These are phyloP conservation scores for Apiospora arundinis DNA, from an alignment of 2,329 filamentous ascomycete species.

Conservation along the genomic window DNA sequence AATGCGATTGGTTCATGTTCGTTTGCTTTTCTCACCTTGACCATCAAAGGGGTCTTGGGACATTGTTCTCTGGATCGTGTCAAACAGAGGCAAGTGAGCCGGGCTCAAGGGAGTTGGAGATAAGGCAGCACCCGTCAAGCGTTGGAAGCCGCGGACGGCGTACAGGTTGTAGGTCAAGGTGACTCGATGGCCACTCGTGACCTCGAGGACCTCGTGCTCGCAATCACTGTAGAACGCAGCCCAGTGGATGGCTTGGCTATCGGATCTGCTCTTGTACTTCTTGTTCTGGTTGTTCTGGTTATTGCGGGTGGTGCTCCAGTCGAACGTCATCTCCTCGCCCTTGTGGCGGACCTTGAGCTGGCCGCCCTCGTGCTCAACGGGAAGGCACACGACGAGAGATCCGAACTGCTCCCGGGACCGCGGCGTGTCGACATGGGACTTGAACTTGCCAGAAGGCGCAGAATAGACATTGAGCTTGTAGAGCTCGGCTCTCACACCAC, in stretches of 20 bases:
- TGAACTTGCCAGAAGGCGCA: conserved; percentile 56
- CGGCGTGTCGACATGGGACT: conserved; percentile 60
- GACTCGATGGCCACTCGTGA: conserved; percentile 58
- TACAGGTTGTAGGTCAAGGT: conserved; percentile 68
- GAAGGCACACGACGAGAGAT: conserved; percentile 60
- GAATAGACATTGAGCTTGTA: conserved; percentile 66
- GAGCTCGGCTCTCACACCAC: conserved; percentile 56
- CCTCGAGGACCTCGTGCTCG: conserved; percentile 57
- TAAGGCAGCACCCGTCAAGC: conserved; percentile 9
- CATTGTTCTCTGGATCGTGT: conserved; percentile 2
- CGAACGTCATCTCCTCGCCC: conserved; percentile 43
- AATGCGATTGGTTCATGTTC: neutral
- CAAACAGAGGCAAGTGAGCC: conserved; percentile 21
- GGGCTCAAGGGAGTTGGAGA: conserved; percentile 5
- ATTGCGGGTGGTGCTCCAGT: conserved; percentile 43
- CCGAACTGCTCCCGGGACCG: conserved; percentile 55
- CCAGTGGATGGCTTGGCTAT: conserved; percentile 42
- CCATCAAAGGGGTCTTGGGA: neutral
- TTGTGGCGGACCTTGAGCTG: conserved; percentile 50
- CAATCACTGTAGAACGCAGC: conserved; percentile 61
- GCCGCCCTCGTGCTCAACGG: conserved; percentile 46
- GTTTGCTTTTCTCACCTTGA: neutral
- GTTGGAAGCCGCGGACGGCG: conserved; percentile 38
- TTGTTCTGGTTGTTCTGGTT: neutral
- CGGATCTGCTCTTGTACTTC: neutral